Evolutionary conservation across 208 protist genomes (phyloP), one percentile per base, ranked within the genome.

Genomic region (Strigomonas oncopelti): DNA sequence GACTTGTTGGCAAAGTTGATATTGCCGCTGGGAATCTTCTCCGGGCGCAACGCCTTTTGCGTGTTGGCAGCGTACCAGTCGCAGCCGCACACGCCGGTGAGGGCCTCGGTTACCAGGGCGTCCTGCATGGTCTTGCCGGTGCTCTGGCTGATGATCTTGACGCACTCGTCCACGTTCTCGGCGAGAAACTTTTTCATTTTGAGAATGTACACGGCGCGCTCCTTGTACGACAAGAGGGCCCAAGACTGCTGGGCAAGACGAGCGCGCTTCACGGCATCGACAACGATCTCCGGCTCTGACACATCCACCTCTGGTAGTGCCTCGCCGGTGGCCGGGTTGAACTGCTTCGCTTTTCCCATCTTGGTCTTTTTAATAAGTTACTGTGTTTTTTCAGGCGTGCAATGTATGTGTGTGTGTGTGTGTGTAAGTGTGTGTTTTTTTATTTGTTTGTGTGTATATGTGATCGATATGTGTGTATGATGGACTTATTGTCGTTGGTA

Each of bases 61-160:
- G 88, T 84, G 58, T 91, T 86, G 24, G 72, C 74, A 4, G 86
- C 84, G 69, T 94, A 94, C 88, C 88, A 94, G 48, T 87, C 69
- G 68, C 84, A 90, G 11, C 71, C 77, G 65, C 90, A 57, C 42
- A 94, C 58, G 62, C 80, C 63, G 18, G 83, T 62, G 42, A 94
- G 29, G 11, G 92, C 79, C 75, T 94, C 88, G 22, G 88, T 90
- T 42, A 71, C 80, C 31, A 94, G 65, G 0, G 88, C 81, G 58
- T 94, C 88, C n/a, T 87, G 81, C 28, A 70, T 77, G 22, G 73
- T 65, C 69, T 94, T 94, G 24, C 88, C 88, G 27, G 64, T 91
- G 55, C 66, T 84, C 55, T 84, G 46, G 32, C 74, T 75, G 28
- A 94, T 90, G 18, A 91, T 65, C 9, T 65, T 61, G 13, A 63